Conservation (phyloP, 2,329 filamentous ascomycete genomes). For the Cryphonectria naterciae region DNA sequence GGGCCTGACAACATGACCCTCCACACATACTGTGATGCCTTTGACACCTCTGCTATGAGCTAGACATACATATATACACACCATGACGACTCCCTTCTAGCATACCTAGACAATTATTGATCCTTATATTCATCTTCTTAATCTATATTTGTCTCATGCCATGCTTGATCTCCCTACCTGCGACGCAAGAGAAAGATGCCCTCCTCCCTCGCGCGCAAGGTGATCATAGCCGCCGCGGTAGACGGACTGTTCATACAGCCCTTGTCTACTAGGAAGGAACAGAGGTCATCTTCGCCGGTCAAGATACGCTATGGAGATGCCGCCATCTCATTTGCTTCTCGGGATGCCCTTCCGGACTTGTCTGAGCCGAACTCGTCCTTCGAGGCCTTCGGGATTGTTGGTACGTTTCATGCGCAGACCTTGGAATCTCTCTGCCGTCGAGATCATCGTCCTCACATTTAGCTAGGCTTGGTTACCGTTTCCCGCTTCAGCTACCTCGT, state of each 20-base stretch:
- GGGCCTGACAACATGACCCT: conserved; percentile 14
- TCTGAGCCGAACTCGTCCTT: conserved; percentile 54
- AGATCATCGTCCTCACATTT: not conserved
- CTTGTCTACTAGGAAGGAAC: conserved; percentile 64
- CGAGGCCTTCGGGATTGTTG: conserved; percentile 64
- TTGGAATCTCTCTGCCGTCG: not conserved
- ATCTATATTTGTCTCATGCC: conserved; percentile 26
- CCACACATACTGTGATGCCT: not conserved
- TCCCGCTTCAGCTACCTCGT: conserved; percentile 83
- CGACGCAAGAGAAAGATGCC: conserved; percentile 60
- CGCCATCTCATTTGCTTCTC: conserved; percentile 47
- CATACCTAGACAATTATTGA: conserved; percentile 10
- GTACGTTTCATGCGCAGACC: conserved; percentile 41
- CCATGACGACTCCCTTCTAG: conserved; percentile 13
- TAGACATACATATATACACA: conserved; percentile 10
- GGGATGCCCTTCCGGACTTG: conserved; percentile 51
- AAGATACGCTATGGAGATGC: conserved; percentile 71
- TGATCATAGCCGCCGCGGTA: conserved; percentile 77
- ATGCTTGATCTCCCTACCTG: conserved; percentile 25
- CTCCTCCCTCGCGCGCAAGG: conserved; percentile 71
- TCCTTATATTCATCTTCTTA: not conserved
- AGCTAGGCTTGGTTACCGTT: conserved; percentile 78
- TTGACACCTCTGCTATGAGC: conserved; percentile 5
- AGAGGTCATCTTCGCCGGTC: conserved; percentile 59
- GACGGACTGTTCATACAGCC: conserved; percentile 85